phyloP scores from a whole-genome alignment of 768 basidiomycete species.

The Tricholoma sp. region DNA sequence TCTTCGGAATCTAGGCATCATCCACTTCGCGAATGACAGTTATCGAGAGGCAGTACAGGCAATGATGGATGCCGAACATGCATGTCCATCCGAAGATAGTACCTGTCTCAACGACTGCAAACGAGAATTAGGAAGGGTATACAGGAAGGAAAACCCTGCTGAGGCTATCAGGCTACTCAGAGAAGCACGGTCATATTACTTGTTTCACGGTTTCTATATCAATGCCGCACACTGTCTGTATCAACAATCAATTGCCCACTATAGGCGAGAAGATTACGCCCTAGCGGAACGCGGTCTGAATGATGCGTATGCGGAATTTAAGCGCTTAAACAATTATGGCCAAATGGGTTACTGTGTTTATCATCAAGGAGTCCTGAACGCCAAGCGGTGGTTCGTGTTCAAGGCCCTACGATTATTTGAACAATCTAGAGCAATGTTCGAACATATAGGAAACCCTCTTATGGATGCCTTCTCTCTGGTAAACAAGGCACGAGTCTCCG shows the following conservation, averaged over 20 bases:
- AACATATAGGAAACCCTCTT: neutral
- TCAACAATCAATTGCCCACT: neutral
- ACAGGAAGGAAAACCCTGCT: neutral
- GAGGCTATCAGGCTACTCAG: neutral
- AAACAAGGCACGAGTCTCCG: neutral
- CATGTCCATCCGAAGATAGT: neutral
- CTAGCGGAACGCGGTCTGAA: neutral
- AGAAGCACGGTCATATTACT: neutral
- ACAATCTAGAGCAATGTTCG: neutral
- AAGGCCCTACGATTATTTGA: neutral
- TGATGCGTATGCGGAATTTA: neutral
- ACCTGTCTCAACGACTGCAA: neutral
- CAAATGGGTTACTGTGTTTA: neutral
- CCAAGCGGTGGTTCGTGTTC: neutral
- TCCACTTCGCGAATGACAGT: neutral
- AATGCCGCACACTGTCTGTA: neutral
- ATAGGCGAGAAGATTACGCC: neutral
- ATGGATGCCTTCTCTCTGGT: neutral
- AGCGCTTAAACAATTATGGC: neutral
- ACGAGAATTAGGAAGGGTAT: neutral
- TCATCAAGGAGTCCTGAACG: neutral
- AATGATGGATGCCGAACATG: neutral
- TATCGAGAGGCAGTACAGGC: neutral
- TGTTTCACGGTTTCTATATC: neutral
- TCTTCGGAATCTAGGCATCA: neutral